Conservation (phyloP, 306 rosid species). For the Cyamopsis tetragonoloba region DNA sequence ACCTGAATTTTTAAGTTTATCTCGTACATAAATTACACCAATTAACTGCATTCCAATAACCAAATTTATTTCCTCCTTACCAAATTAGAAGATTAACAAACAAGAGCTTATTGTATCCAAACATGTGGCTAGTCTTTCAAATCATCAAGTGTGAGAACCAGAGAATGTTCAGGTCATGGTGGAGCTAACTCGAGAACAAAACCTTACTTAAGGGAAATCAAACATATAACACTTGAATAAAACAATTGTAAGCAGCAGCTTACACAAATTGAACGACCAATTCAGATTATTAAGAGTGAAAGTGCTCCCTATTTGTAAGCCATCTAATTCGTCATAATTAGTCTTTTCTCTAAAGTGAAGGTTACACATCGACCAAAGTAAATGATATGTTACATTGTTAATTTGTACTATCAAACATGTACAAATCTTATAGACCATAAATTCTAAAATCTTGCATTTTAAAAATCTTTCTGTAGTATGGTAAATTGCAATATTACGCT, state of each 20-base stretch:
- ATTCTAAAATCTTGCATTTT: neutral
- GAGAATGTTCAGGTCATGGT: too few species aligned
- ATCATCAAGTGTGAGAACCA: neutral
- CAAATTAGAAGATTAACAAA: neutral
- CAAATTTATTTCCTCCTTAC: neutral
- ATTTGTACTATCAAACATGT: neutral
- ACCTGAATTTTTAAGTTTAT: neutral
- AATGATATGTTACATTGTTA: constrained; percentile 16
- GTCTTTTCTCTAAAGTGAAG: neutral
- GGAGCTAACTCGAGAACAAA: too few species aligned
- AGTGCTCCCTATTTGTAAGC: constrained; percentile 6
- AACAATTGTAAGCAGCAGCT: neutral
- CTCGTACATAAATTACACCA: neutral
- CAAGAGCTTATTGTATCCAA: neutral
- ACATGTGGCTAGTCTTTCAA: neutral
- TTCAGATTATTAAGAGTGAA: neutral
- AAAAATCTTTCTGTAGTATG: too few species aligned
- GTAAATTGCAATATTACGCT: neutral
- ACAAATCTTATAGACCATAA: neutral
- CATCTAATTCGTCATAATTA: neutral
- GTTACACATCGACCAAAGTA: constrained; percentile 26
- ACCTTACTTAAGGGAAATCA: too few species aligned
- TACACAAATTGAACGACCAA: neutral
- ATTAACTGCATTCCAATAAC: neutral
- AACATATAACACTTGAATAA: too few species aligned